Evolutionary conservation across 23 red algal genomes (phyloP), one percentile per base, ranked within the genome.

Genomic region (Rhodosorus marinus): DNA sequence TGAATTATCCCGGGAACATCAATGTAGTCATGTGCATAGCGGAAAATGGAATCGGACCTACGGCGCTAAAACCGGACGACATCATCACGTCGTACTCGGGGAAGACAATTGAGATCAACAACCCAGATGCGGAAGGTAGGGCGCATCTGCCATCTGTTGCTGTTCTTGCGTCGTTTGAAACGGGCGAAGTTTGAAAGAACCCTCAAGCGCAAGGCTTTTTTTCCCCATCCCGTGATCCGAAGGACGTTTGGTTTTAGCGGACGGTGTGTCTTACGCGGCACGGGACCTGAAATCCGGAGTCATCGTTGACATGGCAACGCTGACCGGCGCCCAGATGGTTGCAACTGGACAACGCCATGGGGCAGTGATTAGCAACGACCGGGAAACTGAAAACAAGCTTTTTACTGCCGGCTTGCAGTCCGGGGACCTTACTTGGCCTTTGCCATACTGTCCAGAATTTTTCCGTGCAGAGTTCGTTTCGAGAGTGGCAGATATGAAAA

Each of bases 121-220:
- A 73, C 29, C 61, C 67, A 0, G 67, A 73, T 50, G 67, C 67
- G 6, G 67, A 73, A 25, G 57, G 35, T 41, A n/a, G n/a, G n/a
- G n/a, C n/a, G n/a, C n/a, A n/a, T n/a, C n/a, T 34, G 1, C 2
- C 2, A 5, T 4, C 4, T 4, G 8, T 29, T 29, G 1, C 33
- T 34, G 8, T 11, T 54, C 3, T 15, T 54, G n/a, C n/a, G n/a
- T n/a, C n/a, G n/a, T n/a, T n/a, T n/a, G n/a, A n/a, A n/a, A n/a
- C n/a, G n/a, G n/a, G n/a, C n/a, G n/a, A n/a, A n/a, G n/a, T n/a
- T n/a, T n/a, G n/a, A n/a, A n/a, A n/a, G n/a, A n/a, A n/a, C n/a
- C n/a, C n/a, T n/a, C n/a, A n/a, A n/a, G n/a, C n/a, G n/a, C n/a
- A n/a, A n/a, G n/a, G n/a, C n/a, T n/a, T n/a, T n/a, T n/a, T 14